Evolutionary conservation across 345 rosid species (phyloP), one percentile per base, ranked within the genome.

Genomic region (Boechera divaricarpa): DNA sequence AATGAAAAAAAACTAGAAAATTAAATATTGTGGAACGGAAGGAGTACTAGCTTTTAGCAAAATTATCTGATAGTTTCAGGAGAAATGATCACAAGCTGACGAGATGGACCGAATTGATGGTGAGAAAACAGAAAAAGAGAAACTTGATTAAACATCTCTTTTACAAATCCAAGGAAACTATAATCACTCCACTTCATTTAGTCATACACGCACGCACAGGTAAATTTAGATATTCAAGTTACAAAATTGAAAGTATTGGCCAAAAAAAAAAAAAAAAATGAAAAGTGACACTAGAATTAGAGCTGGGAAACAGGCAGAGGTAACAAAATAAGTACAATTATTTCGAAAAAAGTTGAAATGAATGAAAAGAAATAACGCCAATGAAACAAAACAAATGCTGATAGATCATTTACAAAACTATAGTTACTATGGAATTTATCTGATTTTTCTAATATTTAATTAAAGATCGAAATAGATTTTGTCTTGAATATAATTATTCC

Each of bases 11-110:
- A 16, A 16, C 16, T 16, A 16, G 16, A 16, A 16, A 16, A 16
- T 16, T 16, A 16, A 16, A 16, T 16, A 16, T 16, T 16, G 16
- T 16, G 16, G 16, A 16, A 16, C 16, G 16, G 16, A 16, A 16
- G 16, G 16, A 16, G 16, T 16, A 21, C 24, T 21, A 65, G 49
- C 55, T 65, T 48, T 72, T 8, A 66, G 39, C 66, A 72, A 65
- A 67, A 15, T 55, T 32, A 5, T 49, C 61, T 56, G 62, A 55
- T n/a, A 38, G 56, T 38, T 58, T 70, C 79, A 48, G 70, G 63
- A 72, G 39, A 82, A 80, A 82, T 82, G 67, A 82, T 85, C 83
- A 86, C 81, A 85, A 76, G 70, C 75, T 84, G 87, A 85, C 86
- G 77, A 88, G 45, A 73, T 73, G 21, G 62, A 52, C 63, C 3